These are phyloP conservation scores for Xylaria scruposa DNA, from an alignment of 495 filamentous ascomycete genomes.

Conservation along the genomic window DNA sequence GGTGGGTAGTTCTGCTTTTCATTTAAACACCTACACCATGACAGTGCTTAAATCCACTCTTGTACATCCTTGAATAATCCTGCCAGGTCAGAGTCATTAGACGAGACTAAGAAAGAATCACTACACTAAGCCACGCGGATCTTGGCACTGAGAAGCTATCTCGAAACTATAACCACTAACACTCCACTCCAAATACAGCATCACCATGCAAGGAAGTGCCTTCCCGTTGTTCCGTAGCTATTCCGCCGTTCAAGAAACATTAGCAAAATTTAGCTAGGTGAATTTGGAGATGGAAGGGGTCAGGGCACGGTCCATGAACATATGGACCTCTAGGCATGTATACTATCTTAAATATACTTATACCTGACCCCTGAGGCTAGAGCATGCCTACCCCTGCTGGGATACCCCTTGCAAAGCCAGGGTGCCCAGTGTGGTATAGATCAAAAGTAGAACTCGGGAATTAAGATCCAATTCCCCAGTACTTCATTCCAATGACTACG, in stretches of 20 bases:
- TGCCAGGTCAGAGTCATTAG: conserved; percentile 11
- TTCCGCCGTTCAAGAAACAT: not conserved
- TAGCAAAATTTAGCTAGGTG: not conserved
- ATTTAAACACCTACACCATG: conserved; percentile 5
- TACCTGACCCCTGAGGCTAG: conserved; percentile 14
- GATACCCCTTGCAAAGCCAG: conserved; percentile 11
- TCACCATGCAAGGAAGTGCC: not conserved
- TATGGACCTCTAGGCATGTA: not conserved
- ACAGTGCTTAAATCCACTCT: conserved; percentile 23
- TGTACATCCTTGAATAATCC: conserved; percentile 25
- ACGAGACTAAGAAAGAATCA: conserved; percentile 1
- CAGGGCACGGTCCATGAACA: conserved; percentile 14
- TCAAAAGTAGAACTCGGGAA: conserved; percentile 20
- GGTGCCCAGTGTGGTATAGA: conserved; percentile 9
- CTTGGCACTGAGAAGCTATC: conserved; percentile 15
- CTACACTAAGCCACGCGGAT: conserved; percentile 17
- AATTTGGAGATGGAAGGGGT: conserved; percentile 3
- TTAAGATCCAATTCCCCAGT: not conserved
- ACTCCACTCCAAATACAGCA: conserved; percentile 2
- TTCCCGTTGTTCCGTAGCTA: conserved; percentile 6
- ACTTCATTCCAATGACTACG: not conserved
- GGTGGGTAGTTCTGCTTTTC: conserved; percentile 15
- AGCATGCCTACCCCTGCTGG: conserved; percentile 1
- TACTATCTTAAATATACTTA: conserved; percentile 7
- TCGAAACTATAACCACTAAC: conserved; percentile 18